These are phyloP conservation scores for Yamadazyma membranifaciens DNA, from an alignment of 1,139 yeast species.

Conservation along the genomic window DNA sequence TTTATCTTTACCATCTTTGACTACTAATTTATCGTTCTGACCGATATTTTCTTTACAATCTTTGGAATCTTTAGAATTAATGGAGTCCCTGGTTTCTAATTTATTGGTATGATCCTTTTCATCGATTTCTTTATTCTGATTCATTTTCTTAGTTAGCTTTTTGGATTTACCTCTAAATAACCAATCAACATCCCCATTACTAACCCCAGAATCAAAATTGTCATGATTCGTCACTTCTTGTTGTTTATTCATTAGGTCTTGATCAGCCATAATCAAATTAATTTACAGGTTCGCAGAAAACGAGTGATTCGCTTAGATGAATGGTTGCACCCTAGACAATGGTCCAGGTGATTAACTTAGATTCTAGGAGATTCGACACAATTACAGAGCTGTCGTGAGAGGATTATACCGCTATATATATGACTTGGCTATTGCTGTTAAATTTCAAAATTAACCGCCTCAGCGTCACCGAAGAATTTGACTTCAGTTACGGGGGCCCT, in stretches of 20 bases:
- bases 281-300: neutral
- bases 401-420: too few relatives aligned
- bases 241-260: conserved; percentile 5
- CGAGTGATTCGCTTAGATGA: neutral
- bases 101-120: conserved; percentile 1
- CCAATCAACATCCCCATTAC: conserved; percentile 79
- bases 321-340: too few relatives aligned
- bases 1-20: neutral
- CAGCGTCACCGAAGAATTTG: too few relatives aligned
- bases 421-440: too few relatives aligned
- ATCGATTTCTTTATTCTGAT: conserved; percentile 11
- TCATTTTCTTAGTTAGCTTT: conserved; percentile 42
- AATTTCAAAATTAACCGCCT: too few relatives aligned
- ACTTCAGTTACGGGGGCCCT: too few relatives aligned
- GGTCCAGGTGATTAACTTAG: too few relatives aligned
- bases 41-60: neutral
- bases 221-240: conserved; percentile 8
- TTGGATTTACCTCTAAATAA: conserved; percentile 64
- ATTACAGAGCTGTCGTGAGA: too few relatives aligned
- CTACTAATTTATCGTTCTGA: neutral
- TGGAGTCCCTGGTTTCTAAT: neutral
- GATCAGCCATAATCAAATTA: conserved; percentile 2
- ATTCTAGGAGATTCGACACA: too few relatives aligned
- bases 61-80: neutral
- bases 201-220: conserved; percentile 49